Evolutionary conservation across 1,284 basidiomycete genomes (phyloP), one percentile per base, ranked within the genome.

Genomic region (Cerrena zonata): DNA sequence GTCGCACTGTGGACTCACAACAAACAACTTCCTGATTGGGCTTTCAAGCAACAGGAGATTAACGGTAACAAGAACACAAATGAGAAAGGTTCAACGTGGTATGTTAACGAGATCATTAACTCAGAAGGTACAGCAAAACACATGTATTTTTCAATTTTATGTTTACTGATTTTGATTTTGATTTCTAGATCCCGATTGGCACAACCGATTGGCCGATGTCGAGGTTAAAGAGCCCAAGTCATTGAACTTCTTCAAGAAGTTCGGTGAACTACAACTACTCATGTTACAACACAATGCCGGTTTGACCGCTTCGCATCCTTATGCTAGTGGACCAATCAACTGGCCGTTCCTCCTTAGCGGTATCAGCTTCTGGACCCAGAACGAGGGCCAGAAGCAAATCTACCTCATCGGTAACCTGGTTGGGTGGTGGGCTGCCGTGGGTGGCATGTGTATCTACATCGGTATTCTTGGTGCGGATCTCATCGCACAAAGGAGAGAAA

Each of bases 211-310:
- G 3, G 74, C 67, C 22, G 69, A 75, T 10, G 64, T 72, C 12
- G 67, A 75, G 15, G 69, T 76, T 5, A 91, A 91, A 66, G 73
- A 82, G 53, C 84, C 90, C 39, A 91, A 88, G 70, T 75, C 75
- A 51, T 81, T 94, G 75, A 89, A 82, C 66, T 99, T 99, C 70
- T 86, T 99, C 77, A 86, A 80, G 67, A 99, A 99, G 71, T 99
- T 93, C 64, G 79, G 78, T 42, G 95, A 99, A 68, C 75, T 99
- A 38, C 96, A 99, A 64, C 68, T 94, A 41, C 75, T 94, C 52
- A 99, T 99, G 96, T 74, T 98, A 55, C 92, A 96, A 66, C 95
- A 99, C 73, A 99, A 99, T 64, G 91, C 94, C 11, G 94, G 93
- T 15, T 75, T 99, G 50, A 97, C 93, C 21, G 87, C 91, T 18